These are phyloP conservation scores for Silybum marianum DNA, from an alignment of 129 eudicot genomes.

Conservation along the genomic window DNA sequence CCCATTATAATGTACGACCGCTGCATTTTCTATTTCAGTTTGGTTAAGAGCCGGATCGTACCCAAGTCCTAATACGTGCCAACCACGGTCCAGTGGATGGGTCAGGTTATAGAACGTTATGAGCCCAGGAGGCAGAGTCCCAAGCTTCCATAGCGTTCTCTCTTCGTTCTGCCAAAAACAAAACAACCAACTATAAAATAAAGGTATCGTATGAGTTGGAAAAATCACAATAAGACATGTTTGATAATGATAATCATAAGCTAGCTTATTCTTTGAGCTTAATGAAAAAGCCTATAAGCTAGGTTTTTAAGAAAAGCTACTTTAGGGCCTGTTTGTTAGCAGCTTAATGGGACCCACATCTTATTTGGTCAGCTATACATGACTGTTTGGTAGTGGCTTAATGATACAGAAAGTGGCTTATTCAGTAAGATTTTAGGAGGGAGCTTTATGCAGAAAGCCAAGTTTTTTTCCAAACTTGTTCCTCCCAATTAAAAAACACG, in stretches of 20 bases:
- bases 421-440: no score
- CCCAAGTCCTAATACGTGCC: slow-evolving; percentile 97
- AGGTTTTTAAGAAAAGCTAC: not conserved
- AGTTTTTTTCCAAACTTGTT: no score
- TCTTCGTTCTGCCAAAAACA: slow-evolving; percentile 79
- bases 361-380: no score
- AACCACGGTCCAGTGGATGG: slow-evolving; percentile 79
- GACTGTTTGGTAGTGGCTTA: no score
- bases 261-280: not conserved
- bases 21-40: slow-evolving; percentile 82
- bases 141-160: slow-evolving; percentile 98
- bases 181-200: not conserved
- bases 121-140: slow-evolving; percentile 94
- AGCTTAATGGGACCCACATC: no score
- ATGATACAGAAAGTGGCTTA: no score
- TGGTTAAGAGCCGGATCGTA: slow-evolving; percentile 96
- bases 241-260: not conserved
- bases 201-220: not conserved
- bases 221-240: not conserved
- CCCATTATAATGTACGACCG: slow-evolving; percentile 93
- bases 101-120: slow-evolving; percentile 93
- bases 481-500: no score
- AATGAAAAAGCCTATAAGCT: no score
- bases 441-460: no score
- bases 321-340: no score